phyloP scores from a whole-genome alignment of 2,329 filamentous ascomycete genomes.

The Scorias spongiosa region DNA sequence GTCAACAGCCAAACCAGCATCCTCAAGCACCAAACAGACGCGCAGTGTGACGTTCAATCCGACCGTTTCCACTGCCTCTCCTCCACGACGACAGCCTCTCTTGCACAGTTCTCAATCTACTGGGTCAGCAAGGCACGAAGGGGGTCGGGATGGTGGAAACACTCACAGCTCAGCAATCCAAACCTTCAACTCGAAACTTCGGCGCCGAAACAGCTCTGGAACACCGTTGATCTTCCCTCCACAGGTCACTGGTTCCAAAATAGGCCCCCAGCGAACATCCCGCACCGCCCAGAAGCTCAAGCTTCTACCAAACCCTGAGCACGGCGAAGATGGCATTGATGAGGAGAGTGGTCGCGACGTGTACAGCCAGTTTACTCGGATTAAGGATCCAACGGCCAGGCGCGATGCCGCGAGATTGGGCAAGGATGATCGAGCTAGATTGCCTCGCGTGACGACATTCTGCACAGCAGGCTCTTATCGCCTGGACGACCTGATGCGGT shows the following conservation, averaged over 20 bases:
- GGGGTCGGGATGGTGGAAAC: slow-evolving; percentile 13
- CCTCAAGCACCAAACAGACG: slow-evolving; percentile 13
- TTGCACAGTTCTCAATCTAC: slow-evolving; percentile 18
- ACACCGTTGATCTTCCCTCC: slow-evolving; percentile 33
- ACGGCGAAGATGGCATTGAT: slow-evolving; percentile 59
- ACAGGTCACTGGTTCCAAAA: slow-evolving; percentile 43
- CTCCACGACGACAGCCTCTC: slow-evolving; percentile 20
- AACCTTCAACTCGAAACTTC: slow-evolving; percentile 72
- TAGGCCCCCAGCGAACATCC: slow-evolving; percentile 86
- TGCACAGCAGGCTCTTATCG: slow-evolving; percentile 88
- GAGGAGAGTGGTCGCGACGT: slow-evolving; percentile 91
- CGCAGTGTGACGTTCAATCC: slow-evolving; percentile 68
- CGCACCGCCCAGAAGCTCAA: slow-evolving; percentile 96
- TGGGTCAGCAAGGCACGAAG: slow-evolving; percentile 12
- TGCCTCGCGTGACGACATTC: slow-evolving; percentile 90
- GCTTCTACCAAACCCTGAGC: slow-evolving; percentile 79
- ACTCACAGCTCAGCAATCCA: slow-evolving; percentile 49
- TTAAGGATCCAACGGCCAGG: slow-evolving; percentile 88
- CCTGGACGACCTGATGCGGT: slow-evolving; percentile 77
- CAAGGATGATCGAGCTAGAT: slow-evolving; percentile 74
- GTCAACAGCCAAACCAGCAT: slow-evolving; percentile 17
- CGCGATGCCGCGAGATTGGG: slow-evolving; percentile 83
- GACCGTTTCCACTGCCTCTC: slow-evolving; percentile 32
- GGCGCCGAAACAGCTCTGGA: slow-evolving; percentile 71
- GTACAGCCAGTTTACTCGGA: slow-evolving; percentile 93